Conservation (phyloP, 2,329 filamentous ascomycete species). For the Neofusicoccum laricinum region DNA sequence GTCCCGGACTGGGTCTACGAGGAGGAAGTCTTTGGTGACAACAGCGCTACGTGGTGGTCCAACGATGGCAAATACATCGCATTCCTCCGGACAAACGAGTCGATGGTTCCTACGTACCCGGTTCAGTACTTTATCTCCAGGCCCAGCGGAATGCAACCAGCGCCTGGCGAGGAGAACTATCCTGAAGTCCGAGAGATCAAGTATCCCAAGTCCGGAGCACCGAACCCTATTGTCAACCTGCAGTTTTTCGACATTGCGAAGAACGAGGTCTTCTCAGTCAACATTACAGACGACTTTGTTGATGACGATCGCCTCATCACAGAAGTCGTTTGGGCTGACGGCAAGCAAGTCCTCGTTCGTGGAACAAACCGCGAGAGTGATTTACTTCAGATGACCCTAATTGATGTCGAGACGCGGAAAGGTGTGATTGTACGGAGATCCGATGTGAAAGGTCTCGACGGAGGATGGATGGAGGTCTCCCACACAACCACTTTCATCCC, state of each 20-base stretch:
- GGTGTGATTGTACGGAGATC: constrained; percentile 77
- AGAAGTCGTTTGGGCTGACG: constrained; percentile 85
- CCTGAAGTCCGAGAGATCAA: constrained; percentile 91
- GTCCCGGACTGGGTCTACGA: constrained; percentile 98
- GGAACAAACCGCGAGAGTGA: constrained; percentile 95
- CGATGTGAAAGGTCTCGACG: constrained; percentile 81
- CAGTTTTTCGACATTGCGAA: constrained; percentile 83
- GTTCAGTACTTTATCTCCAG: constrained; percentile 90
- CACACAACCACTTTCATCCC: constrained; percentile 84
- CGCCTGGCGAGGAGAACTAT: constrained; percentile 76
- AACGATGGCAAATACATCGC: constrained; percentile 84
- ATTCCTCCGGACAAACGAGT: constrained; percentile 92
- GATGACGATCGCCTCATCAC: constrained; percentile 87
- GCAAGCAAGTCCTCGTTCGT: constrained; percentile 75
- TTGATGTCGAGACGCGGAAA: constrained; percentile 71
- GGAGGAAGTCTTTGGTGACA: constrained; percentile 75
- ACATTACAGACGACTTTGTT: constrained; percentile 72
- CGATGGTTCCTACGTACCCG: constrained; percentile 83
- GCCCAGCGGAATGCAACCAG: constrained; percentile 70
- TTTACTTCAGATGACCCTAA: constrained; percentile 78
- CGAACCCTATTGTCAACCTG: constrained; percentile 85
- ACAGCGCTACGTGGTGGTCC: constrained; percentile 93
- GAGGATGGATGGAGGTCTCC: constrained; percentile 95
- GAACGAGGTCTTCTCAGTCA: constrained; percentile 74
- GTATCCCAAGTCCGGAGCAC: constrained; percentile 92